Conservation (phyloP, 179 eudicot genomes). For the Patellifolia procumbens region DNA sequence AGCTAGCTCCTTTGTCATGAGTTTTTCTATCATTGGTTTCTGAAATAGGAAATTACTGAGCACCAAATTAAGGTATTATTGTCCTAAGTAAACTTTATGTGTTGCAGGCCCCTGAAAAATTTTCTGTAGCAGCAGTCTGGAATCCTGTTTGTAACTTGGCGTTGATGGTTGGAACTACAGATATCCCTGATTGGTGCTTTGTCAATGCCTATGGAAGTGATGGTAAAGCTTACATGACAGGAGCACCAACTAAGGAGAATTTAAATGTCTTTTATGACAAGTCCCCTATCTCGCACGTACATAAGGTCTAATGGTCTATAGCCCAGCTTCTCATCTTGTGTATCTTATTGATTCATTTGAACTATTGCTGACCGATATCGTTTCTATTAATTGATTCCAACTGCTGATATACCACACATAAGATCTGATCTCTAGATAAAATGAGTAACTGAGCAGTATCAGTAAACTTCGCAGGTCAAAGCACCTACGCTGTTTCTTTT, state of each 20-base stretch:
- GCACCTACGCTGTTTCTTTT: conserved; percentile 76
- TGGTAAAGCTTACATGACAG: conserved; percentile 54
- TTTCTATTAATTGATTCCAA: background rate
- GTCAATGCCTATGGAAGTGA: conserved; percentile 64
- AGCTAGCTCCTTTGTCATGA: background rate
- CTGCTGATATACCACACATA: too few species aligned
- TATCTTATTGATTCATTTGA: background rate
- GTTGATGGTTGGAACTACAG: conserved; percentile 85
- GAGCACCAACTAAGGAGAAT: conserved; percentile 68
- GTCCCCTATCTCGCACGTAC: conserved; percentile 76
- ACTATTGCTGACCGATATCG: background rate
- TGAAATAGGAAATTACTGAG: background rate
- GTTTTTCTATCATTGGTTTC: background rate
- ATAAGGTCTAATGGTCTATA: conserved; percentile 78
- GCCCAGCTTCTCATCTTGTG: background rate
- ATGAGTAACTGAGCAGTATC: background rate
- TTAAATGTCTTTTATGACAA: conserved; percentile 51
- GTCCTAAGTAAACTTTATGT: background rate
- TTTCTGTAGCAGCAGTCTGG: conserved; percentile 79
- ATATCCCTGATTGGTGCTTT: conserved; percentile 96
- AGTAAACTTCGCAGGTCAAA: conserved; percentile 59
- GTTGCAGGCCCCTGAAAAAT: conserved; percentile 81
- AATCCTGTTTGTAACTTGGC: conserved; percentile 90
- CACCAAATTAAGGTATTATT: background rate
- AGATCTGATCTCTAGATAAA: background rate